Evolutionary conservation across 371 early-diverging fungal species (phyloP), one percentile per base, ranked within the genome.

Genomic region (Lichtheimia hyalospora): DNA sequence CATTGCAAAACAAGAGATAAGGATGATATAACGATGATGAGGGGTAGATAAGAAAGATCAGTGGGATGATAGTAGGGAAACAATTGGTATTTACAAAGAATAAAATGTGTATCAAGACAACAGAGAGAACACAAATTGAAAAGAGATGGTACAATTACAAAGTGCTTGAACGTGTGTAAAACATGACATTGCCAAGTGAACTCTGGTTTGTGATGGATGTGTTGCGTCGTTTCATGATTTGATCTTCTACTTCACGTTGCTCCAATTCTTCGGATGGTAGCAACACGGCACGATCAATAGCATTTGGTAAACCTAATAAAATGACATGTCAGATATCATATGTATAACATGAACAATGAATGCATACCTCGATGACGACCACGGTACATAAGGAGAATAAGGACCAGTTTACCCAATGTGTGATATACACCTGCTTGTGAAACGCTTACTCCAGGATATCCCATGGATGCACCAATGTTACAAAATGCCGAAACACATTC

Each of bases 211-310:
- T 57, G 18, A 63, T 50, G 7, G 63, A 63, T 8, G 64, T 64
- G 44, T 64, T 66, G 53, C 66, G 66, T 40, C 61, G 51, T 23
- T 54, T 53, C 27, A 66, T 43, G 13, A 57, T 16, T 25, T 61
- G 51, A 3, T 66, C 66, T 34, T 66, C 66, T 7, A 40, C 53
- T 57, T 66, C 66, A 3, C 49, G 49, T 18, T 60, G 44, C 44
- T 66, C 66, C 14, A 66, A 52, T 41, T 66, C 61, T 21, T 66
- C 79, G 20, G 76, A 75, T 10, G 79, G 79, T 24, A 79, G 56
- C 21, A 79, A 51, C 12, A 79, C 72, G 27, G 79, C 75, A 42
- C 79, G 66, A 69, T 79, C 79, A 52, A 79, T 79, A 21, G 75
- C 68, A 2, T 71, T 71, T 12, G 79, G 79, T 13, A 79, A 54